Evolutionary conservation across 306 rosid species (phyloP), one percentile per base, ranked within the genome.

Genomic region (Corylus avellana): DNA sequence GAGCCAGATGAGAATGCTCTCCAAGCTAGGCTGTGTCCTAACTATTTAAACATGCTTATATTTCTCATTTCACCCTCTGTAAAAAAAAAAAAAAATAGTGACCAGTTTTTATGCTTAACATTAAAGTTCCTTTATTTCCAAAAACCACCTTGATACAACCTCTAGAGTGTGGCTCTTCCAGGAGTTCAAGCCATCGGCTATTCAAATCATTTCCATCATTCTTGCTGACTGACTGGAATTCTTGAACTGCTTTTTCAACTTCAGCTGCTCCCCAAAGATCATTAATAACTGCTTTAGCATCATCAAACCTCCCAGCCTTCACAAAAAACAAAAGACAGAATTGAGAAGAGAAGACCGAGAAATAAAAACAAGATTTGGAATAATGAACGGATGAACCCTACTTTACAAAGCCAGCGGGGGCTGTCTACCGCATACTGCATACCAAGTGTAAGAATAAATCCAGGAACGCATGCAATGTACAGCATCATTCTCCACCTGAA

Each of bases 331-430:
- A 18, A 17, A 66, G 77, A 64, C 68, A 68, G 55, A 27, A 25
- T 49, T 37, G 55, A 54, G 35, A 77, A 74, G 75, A 68, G 49
- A 62, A 49, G 4, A 14, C 37, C 3, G 27, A 27, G 54, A 77
- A 57, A 84, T 68, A 57, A 47, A 55, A 35, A 63, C 54, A 63
- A 39, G 53, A 29, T 16, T 47, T 32, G 44, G 73, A 22, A 37
- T 32, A 77, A 53, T 51, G 81, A 84, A 70, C 3, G 39, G 55
- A 9, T 75, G 75, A 81, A 64, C 71, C 84, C 82, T 80, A 90
- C 98, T 90, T 92, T 94, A 87, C 94, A 92, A 62, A 94, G 89
- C 97, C 98, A 94, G 76, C 97, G 94, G 47, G 98, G 98, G 78
- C 98, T 94, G 58, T 94, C 98, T 53, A 92, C 94, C 75, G 98